Evolutionary conservation across 495 filamentous ascomycete species (phyloP), one percentile per base, ranked within the genome.

Genomic region (Hypoxylon crocopeplum): DNA sequence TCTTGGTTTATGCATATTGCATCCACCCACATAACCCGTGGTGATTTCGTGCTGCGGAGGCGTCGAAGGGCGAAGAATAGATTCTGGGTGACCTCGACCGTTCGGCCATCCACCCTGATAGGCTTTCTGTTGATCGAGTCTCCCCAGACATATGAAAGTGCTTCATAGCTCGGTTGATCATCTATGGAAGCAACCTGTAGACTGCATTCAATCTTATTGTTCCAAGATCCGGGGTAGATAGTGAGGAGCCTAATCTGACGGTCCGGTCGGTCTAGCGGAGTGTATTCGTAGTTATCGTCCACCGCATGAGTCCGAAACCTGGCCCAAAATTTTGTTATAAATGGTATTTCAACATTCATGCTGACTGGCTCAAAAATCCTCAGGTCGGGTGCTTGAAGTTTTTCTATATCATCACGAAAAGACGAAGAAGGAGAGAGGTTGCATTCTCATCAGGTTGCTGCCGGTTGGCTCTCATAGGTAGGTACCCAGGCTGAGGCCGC

Each of bases 111-210:
- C 24, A 27, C 4, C 4, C 24, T 27, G 24, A 27, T 27, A 3
- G 3, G 24, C 8, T 8, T 27, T 27, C 8, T 27, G 4, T 27
- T 27, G 24, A 3, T 27, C 24, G 24, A 8, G 24, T 27, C 24
- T 3, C 57, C 62, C 62, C 62, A 66, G 5, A 53, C 47, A 27
- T 66, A 66, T n/a, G 56, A 61, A n/a, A 66, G 27, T 2, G 54
- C 54, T 6, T 58, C 37, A 37, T 49, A 56, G 40, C 8, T 3
- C 24, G 24, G 24, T 3, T 27, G 3, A 22, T 22, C 17, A 12
- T 40, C 37, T 40, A 40, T 10, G 17, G 19, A 40, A 11, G 19
- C 17, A 17, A 10, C 19, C 7, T 22, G 37, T 3, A 40, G 5
- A 11, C 11, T 22, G 37, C 37, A 40, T 40, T 40, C 11, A 10